Evolutionary conservation across 2,329 filamentous ascomycete genomes (phyloP), one percentile per base, ranked within the genome.

Genomic region (Pseudomassariella vexata): DNA sequence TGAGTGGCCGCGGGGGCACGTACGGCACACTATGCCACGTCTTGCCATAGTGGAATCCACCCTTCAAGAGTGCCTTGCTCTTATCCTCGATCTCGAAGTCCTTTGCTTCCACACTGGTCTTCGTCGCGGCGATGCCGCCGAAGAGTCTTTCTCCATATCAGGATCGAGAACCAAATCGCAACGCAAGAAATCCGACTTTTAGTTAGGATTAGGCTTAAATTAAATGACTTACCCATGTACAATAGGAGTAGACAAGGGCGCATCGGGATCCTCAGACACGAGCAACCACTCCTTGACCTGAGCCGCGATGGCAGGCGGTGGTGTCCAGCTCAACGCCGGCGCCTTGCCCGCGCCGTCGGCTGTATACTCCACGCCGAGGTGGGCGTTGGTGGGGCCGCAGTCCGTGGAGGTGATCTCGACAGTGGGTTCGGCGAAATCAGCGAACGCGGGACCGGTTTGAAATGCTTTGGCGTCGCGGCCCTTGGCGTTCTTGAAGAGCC

Each of bases 1-100:
- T 44, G 20, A 70, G 48, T 12, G 69, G 67, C 9, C 57, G 48
- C 1, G 70, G 68, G 0, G 62, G 54, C 4, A 63, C 54, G 38
- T 72, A 74, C 1, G 69, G 45, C 4, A 19, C 51, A 1, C 57
- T 57, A 3, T 55, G 49, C 5, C 55, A 46, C 16, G 61, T 70
- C 37, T 56, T 48, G 3, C 66, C 68, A 28, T 66, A 68, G 34
- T 59, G 53, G 37, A 73, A 74, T 0, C 66, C 66, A 1, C 66
- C 64, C 25, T 53, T 55, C 16, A 69, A 41, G 3, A 45, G 39
- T 2, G 48, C 53, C 21, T 45, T 50, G 18, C 28, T 34, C 11
- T 44, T 38, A 16, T 53, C 51, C 12, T 44, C 45, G 24, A 53
- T 42, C 18, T 50, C 45, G 19, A 73, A 60, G 37, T 70, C 66